Evolutionary conservation across 2,329 filamentous ascomycete genomes (phyloP).

Genomic region (Diplocarpon mali): DNA sequence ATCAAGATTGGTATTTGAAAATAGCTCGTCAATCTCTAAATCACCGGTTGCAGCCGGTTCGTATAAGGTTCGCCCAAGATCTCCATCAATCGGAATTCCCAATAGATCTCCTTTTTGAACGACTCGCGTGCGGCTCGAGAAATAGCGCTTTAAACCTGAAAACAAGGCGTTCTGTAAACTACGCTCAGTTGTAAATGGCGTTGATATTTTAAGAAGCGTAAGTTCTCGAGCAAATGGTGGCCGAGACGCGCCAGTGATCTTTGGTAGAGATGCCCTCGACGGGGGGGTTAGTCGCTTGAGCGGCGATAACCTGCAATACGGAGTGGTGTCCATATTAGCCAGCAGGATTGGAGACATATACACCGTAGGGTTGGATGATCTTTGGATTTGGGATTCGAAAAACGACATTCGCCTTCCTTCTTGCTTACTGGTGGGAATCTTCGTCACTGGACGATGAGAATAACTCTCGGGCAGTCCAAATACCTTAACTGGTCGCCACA

Average conservation of each 20-base stretch:
- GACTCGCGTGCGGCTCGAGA: conserved; percentile 71
- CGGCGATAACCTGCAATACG: conserved; percentile 68
- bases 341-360: conserved; percentile 81
- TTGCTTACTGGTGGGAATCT: conserved; percentile 45
- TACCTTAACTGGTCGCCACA: conserved; percentile 77
- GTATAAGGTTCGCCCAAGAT: conserved; percentile 70
- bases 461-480: conserved; percentile 78
- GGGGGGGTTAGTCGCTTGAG: conserved; percentile 42
- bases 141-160: conserved; percentile 77
- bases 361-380: conserved; percentile 45
- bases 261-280: conserved; percentile 41
- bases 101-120: conserved; percentile 82
- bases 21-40: conserved; percentile 58
- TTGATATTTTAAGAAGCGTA: conserved; percentile 78
- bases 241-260: conserved; percentile 42
- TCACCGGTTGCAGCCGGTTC: conserved; percentile 49
- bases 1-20: conserved; percentile 41
- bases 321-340: conserved; percentile 70
- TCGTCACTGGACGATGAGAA: conserved; percentile 47
- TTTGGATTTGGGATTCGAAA: conserved; percentile 57
- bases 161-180: conserved; percentile 78
- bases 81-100: conserved; percentile 78
- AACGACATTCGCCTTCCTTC: conserved; percentile 46
- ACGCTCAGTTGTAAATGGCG: conserved; percentile 77
- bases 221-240: conserved; percentile 62